phyloP scores from a whole-genome alignment of 805 yeast genomes.

The Pichia phayaonensis region DNA sequence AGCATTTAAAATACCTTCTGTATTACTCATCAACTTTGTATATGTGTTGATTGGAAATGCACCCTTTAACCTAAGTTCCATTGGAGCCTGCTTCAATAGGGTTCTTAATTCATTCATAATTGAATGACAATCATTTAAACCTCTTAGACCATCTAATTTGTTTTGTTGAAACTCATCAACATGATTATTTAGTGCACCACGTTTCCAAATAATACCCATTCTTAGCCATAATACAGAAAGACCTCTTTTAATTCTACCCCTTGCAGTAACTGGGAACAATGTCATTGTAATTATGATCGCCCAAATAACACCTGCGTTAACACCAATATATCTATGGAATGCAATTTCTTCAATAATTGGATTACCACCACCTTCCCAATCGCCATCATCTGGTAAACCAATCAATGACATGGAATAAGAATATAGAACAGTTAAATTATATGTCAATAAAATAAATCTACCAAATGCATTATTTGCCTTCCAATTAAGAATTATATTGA shows the following conservation, averaged over 20 bases:
- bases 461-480: constrained; percentile 55
- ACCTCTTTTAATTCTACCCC: constrained; percentile 57
- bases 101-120: constrained; percentile 54
- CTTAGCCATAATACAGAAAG: constrained; percentile 67
- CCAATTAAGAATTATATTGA: constrained; percentile 63
- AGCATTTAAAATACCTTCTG: constrained; percentile 64
- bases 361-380: constrained; percentile 59
- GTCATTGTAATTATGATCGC: constrained; percentile 61
- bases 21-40: constrained; percentile 41
- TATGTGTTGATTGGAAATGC: constrained; percentile 52
- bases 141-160: constrained; percentile 37
- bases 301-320: constrained; percentile 67
- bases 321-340: constrained; percentile 67
- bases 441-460: constrained; percentile 63
- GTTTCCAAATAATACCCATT: constrained; percentile 74
- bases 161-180: constrained; percentile 21
- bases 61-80: constrained; percentile 70
- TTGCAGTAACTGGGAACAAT: constrained; percentile 69
- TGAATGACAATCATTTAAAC: constrained; percentile 36
- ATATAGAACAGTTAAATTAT: constrained; percentile 70
- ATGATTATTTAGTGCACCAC: constrained; percentile 56
- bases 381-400: constrained; percentile 43
- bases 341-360: constrained; percentile 73
- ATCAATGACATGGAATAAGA: constrained; percentile 52
- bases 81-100: constrained; percentile 61